Evolutionary conservation across 257 asterid species (phyloP).

Genomic region (Galeopsis tetrahit): DNA sequence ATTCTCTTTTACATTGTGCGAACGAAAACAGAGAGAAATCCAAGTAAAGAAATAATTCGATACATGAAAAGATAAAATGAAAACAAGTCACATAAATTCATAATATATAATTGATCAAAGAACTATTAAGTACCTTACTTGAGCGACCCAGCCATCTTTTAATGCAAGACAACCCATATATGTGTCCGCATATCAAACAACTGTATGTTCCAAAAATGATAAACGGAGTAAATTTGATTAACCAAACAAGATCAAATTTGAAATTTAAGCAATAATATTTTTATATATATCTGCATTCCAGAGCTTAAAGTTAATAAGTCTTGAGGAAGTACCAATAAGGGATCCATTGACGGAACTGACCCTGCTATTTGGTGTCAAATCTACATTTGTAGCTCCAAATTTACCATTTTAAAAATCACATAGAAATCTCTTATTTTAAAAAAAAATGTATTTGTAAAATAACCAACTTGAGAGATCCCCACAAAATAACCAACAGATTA

Average conservation of each 20-base stretch:
- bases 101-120: neutral
- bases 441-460: no score
- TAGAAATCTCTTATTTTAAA: no score
- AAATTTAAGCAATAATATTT: neutral
- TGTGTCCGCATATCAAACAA: slow-evolving; percentile 93
- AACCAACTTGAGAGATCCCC: no score
- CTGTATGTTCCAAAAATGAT: slow-evolving; percentile 41
- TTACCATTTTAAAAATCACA: no score
- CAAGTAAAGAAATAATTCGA: slow-evolving; percentile 24
- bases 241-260: neutral
- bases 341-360: no score
- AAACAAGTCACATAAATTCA: neutral
- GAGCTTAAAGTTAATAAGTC: no score
- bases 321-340: no score
- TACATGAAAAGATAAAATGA: slow-evolving; percentile 6
- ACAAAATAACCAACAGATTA: no score
- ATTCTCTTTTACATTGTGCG: slow-evolving; percentile 86
- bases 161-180: slow-evolving; percentile 80
- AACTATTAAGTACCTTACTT: slow-evolving; percentile 58
- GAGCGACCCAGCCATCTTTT: slow-evolving; percentile 75
- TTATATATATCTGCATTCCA: no score
- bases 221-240: neutral
- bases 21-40: slow-evolving; percentile 25
- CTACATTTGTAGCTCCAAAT: no score
- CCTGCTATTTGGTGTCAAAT: no score